Evolutionary conservation across 23 red algal species (phyloP).

Genomic region (Gracilaria gracilis): DNA sequence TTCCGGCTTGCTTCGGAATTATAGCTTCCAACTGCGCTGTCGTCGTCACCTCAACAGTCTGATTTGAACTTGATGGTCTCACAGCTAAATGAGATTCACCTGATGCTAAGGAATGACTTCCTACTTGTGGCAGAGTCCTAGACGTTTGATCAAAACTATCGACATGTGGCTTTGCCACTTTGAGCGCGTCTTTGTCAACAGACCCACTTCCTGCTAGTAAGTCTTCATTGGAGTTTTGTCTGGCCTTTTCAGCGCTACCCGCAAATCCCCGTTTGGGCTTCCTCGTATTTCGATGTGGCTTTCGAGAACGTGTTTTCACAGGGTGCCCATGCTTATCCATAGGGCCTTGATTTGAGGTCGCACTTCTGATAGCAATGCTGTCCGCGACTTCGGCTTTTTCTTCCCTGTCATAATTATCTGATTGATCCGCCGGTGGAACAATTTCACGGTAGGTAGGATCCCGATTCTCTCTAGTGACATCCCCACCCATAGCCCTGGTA

Average conservation of each 20-base stretch:
- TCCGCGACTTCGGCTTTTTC: background rate
- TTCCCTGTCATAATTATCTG: background rate
- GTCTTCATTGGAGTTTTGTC: background rate
- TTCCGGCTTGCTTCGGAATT: background rate
- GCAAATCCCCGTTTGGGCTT: background rate
- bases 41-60: background rate
- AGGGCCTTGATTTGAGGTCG: background rate
- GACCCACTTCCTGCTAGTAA: background rate
- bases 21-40: background rate
- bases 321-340: background rate
- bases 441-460: constrained; percentile 24
- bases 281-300: background rate
- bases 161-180: background rate
- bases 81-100: background rate
- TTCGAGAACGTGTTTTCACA: constrained; percentile 3
- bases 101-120: background rate
- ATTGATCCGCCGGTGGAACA: background rate
- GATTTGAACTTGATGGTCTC: background rate
- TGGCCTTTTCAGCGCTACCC: background rate
- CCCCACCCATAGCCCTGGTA: background rate
- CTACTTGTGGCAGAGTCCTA: background rate
- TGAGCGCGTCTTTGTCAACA: background rate
- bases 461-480: background rate
- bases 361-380: background rate
- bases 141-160: background rate